Conservation (phyloP, 1,284 basidiomycete species). For the Ganoderma multipileum region DNA sequence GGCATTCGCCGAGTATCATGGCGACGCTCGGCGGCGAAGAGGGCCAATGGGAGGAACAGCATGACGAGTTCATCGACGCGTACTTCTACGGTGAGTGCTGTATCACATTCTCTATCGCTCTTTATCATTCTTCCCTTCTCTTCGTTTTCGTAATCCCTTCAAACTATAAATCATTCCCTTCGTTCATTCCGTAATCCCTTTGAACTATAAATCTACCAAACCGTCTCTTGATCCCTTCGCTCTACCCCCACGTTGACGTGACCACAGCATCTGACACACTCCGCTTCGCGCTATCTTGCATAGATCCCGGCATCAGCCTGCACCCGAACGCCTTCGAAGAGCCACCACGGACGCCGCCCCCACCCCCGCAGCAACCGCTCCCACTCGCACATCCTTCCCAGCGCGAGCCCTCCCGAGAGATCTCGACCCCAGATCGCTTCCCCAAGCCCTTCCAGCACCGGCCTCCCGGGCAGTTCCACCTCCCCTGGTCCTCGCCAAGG, state of each 20-base stretch:
- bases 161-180: neutral
- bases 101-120: constrained; percentile 36
- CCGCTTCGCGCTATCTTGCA: constrained; percentile 2
- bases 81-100: constrained; percentile 52
- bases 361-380: constrained; percentile 16
- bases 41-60: constrained; percentile 46
- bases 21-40: constrained; percentile 37
- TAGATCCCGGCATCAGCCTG: constrained; percentile 33
- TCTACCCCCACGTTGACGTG: neutral
- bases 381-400: constrained; percentile 11
- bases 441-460: constrained; percentile 42
- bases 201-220: constrained; percentile 5
- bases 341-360: constrained; percentile 22
- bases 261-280: constrained; percentile 9
- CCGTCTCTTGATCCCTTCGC: constrained; percentile 7
- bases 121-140: neutral
- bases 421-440: constrained; percentile 39
- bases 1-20: constrained; percentile 38
- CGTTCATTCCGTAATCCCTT: constrained; percentile 1
- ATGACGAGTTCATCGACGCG: constrained; percentile 54
- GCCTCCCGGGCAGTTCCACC: constrained; percentile 42
- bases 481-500: constrained; percentile 37
- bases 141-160: neutral
- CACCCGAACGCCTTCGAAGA: constrained; percentile 21
- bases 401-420: constrained; percentile 15